A percentile compares a stretch with the other conserved stretches of the same genome.
These are phyloP conservation scores for Scedosporium apiospermum DNA, from an alignment of 2,329 filamentous ascomycete species.

Conservation along the genomic window DNA sequence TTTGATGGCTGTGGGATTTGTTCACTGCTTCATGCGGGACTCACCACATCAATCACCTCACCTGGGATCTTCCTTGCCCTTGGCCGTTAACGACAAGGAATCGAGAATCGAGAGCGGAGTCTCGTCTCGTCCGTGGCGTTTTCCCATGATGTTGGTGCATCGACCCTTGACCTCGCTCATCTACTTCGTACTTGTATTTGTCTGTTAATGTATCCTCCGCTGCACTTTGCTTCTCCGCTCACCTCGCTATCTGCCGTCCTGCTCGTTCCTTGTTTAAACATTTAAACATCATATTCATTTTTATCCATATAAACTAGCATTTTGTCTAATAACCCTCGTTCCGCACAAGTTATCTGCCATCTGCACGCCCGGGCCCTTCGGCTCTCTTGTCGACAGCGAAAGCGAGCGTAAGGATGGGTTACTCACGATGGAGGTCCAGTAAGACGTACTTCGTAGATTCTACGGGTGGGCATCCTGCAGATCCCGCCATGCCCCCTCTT, in stretches of 20 bases:
- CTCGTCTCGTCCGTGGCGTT: too few relatives aligned
- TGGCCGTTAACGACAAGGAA: neutral
- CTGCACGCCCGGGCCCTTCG: conserved; percentile 5
- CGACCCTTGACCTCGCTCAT: too few relatives aligned
- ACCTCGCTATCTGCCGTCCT: neutral
- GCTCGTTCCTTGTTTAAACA: neutral
- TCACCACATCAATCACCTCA: neutral
- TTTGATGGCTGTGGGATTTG: neutral
- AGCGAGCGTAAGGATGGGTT: neutral
- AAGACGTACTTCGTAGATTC: neutral
- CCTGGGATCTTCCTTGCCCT: neutral
- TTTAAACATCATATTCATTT: neutral
- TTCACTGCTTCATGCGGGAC: neutral
- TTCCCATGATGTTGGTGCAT: too few relatives aligned
- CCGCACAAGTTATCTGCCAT: neutral
- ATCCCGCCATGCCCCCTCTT: conserved; percentile 4
- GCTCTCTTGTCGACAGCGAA: neutral
- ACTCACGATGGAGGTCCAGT: neutral
- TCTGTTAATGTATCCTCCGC: neutral
- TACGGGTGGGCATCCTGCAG: conserved; percentile 4
- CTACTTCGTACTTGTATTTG: too few relatives aligned
- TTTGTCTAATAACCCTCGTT: neutral
- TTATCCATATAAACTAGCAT: neutral
- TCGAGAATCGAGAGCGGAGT: neutral
- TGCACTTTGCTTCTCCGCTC: neutral